Evolutionary conservation across 208 protist genomes (phyloP), one percentile per base, ranked within the genome.

Genomic region (Leishmania tarentolae): DNA sequence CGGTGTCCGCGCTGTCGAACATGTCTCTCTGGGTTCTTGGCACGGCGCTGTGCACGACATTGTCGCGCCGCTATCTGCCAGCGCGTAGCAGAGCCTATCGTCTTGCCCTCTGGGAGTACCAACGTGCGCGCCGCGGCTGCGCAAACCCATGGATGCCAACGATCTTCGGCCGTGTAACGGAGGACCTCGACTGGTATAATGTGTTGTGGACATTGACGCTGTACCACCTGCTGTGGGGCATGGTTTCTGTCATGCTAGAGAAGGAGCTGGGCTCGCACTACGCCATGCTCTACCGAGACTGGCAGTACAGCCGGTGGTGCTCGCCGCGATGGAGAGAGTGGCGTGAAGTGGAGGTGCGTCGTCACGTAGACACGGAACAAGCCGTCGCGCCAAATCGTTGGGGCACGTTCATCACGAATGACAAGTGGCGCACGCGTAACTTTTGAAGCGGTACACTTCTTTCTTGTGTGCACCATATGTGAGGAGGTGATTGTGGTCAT

Each of bases 271-370:
- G 92, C 6, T 86, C 94, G 63, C 94, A 95, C 74, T 97, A 97
- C 82, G 92, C 92, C 56, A 94, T 97, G 88, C 90, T 95, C 75
- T 95, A 90, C 72, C 80, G 83, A 19, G 85, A 93, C 69, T 87
- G 78, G 61, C 69, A 65, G 59, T 97, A 95, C 85, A 95, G 92
- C 75, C 83, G 79, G 6, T 92, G 90, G 90, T 97, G 94, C 83
- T 95, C 92, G 52, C 94, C 94, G 77, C 89, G 94, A 21, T 97
- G 94, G 92, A 76, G 94, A 37, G 92, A 97, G 83, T 97, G 94
- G 92, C 87, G 94, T 1, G 94, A 97, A 83, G 37, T 94, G 44
- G 88, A 95, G 86, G 87, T 94, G 57, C 83, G 88, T 76, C 88
- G 87, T 42, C 57, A 83, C 56, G 86, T 93, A 47, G 83, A 95